phyloP scores from a whole-genome alignment of 1,284 basidiomycete species.

The Sutorius eximius region DNA sequence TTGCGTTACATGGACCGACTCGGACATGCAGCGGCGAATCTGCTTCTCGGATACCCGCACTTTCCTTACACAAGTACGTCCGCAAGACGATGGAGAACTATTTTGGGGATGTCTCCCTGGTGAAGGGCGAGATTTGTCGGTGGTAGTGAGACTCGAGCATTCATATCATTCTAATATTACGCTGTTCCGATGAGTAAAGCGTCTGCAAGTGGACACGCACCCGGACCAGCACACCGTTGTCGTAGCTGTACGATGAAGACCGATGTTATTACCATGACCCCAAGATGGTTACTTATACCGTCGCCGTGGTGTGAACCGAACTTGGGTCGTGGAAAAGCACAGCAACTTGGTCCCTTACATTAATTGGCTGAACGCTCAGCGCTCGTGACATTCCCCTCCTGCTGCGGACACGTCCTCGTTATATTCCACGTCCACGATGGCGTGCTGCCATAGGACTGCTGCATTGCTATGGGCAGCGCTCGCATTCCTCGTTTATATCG shows the following conservation, averaged over 20 bases:
- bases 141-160: too few species aligned
- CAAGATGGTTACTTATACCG: too few species aligned
- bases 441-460: slow-evolving; percentile 36
- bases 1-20: background rate
- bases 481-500: slow-evolving; percentile 27
- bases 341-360: slow-evolving; percentile 6
- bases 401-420: slow-evolving; percentile 16
- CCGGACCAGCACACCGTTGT: background rate
- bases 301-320: background rate
- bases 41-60: background rate
- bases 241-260: background rate
- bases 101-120: background rate
- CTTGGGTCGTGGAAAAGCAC: slow-evolving; percentile 15
- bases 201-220: background rate
- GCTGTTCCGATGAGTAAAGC: background rate
- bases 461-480: slow-evolving; percentile 36
- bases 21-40: background rate
- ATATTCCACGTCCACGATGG: slow-evolving; percentile 34
- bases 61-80: background rate
- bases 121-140: background rate
- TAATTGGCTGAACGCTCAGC: background rate
- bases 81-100: background rate
- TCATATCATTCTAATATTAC: background rate
- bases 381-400: background rate
- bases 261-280: background rate